phyloP scores from a whole-genome alignment of 1,139 yeast genomes.

The Kodamaea fungicola region DNA sequence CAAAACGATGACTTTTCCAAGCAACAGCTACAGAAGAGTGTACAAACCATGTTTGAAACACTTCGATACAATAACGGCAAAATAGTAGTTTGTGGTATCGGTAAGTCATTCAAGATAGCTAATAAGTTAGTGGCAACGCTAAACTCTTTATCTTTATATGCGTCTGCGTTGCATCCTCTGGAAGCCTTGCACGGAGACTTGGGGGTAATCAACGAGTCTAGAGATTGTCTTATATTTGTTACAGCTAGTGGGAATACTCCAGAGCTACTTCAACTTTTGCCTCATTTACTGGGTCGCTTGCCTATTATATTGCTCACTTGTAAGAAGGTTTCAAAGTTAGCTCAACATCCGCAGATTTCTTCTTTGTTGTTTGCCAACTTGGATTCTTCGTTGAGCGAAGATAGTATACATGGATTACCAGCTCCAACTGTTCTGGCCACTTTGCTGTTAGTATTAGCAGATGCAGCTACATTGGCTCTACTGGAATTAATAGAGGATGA shows the following conservation, averaged over 20 bases:
- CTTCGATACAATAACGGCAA: conserved; percentile 53
- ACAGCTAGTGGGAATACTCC: conserved; percentile 85
- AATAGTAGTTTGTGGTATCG: conserved; percentile 75
- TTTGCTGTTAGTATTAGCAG: conserved; percentile 70
- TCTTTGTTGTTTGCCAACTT: conserved; percentile 62
- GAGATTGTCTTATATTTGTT: conserved; percentile 64
- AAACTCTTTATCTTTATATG: conserved; percentile 70
- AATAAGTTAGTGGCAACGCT: conserved; percentile 76
- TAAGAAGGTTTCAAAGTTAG: conserved; percentile 45
- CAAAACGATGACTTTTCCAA: conserved; percentile 40
- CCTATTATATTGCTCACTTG: conserved; percentile 67
- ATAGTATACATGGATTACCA: conserved; percentile 69
- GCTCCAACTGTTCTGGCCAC: conserved; percentile 90
- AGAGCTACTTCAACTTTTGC: conserved; percentile 59
- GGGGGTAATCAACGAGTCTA: conserved; percentile 58
- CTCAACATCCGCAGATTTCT: conserved; percentile 40
- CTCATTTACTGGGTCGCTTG: conserved; percentile 52
- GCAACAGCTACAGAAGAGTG: conserved; percentile 46
- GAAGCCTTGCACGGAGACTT: conserved; percentile 92
- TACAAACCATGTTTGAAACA: conserved; percentile 51
- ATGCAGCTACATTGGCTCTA: conserved; percentile 71
- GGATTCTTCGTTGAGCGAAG: conserved; percentile 57
- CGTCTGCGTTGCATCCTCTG: conserved; percentile 71
- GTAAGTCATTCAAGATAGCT: conserved; percentile 79
- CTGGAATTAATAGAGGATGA: conserved; percentile 66